Conservation (phyloP, 768 basidiomycete species). For the Hysterangium stoloniferum region DNA sequence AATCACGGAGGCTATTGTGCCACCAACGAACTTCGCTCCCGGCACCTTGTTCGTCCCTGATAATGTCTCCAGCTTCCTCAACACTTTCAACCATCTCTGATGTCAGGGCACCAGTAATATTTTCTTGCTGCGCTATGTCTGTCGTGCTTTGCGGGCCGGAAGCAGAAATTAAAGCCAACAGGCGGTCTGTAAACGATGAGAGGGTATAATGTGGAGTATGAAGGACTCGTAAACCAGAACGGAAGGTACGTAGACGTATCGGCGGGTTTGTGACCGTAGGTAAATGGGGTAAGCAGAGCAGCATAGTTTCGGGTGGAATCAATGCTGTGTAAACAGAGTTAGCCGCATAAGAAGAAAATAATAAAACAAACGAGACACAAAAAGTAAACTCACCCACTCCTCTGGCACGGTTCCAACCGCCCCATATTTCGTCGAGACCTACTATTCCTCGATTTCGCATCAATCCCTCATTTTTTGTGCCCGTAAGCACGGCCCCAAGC, state of each 20-base stretch:
- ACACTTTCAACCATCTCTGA: slow-evolving; percentile 72
- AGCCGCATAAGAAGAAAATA: background rate
- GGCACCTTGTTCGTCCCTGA: slow-evolving; percentile 57
- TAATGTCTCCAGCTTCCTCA: slow-evolving; percentile 62
- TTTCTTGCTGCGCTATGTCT: slow-evolving; percentile 66
- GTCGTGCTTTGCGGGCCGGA: slow-evolving; percentile 37
- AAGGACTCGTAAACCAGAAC: slow-evolving; percentile 69
- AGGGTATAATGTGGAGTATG: slow-evolving; percentile 75
- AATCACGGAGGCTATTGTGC: slow-evolving; percentile 56
- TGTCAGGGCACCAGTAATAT: slow-evolving; percentile 62
- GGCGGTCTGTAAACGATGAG: slow-evolving; percentile 58
- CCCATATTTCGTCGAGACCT: slow-evolving; percentile 90
- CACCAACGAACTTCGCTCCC: slow-evolving; percentile 64
- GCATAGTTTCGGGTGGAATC: slow-evolving; percentile 80
- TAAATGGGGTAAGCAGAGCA: slow-evolving; percentile 66
- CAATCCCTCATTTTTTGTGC: slow-evolving; percentile 41
- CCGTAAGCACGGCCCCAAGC: slow-evolving; percentile 64
- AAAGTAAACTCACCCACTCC: slow-evolving; percentile 62
- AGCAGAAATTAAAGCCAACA: slow-evolving; percentile 46
- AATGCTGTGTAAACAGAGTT: slow-evolving; percentile 46
- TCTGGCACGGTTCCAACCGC: slow-evolving; percentile 88
- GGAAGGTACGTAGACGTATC: slow-evolving; percentile 59
- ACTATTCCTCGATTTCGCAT: slow-evolving; percentile 78
- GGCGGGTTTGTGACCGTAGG: slow-evolving; percentile 56
- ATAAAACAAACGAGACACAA: slow-evolving; percentile 1